phyloP scores from a whole-genome alignment of 1,284 basidiomycete genomes.

The Cerrena zonata region DNA sequence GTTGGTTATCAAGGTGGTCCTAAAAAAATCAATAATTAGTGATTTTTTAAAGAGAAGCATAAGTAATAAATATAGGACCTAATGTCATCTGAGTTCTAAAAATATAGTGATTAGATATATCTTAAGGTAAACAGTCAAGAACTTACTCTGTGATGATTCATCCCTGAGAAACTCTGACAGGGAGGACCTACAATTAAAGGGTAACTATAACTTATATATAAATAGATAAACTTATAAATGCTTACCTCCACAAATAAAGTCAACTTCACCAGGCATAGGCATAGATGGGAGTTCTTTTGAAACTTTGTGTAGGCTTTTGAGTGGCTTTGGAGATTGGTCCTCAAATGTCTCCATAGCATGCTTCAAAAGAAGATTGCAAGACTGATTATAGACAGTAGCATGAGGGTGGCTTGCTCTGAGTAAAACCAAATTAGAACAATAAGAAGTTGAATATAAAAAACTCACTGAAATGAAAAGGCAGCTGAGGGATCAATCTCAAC shows the following conservation, averaged over 20 bases:
- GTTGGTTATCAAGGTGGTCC: constrained; percentile 58
- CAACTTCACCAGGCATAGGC: constrained; percentile 55
- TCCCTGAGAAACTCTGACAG: constrained; percentile 61
- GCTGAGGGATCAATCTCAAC: constrained; percentile 61
- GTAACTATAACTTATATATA: not conserved
- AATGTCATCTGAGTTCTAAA: constrained; percentile 52
- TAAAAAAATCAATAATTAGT: constrained; percentile 20
- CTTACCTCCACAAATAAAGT: constrained; percentile 66
- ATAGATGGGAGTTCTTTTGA: constrained; percentile 36
- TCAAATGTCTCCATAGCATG: constrained; percentile 47
- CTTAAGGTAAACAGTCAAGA: not conserved
- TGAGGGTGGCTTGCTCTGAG: constrained; percentile 53
- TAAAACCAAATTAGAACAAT: constrained; percentile 9
- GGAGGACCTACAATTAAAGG: constrained; percentile 48
- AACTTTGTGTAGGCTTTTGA: constrained; percentile 31
- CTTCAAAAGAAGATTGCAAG: constrained; percentile 52
- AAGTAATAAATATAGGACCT: constrained; percentile 35
- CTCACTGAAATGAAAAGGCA: constrained; percentile 53
- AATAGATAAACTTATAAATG: not conserved
- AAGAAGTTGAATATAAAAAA: constrained; percentile 6
- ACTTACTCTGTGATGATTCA: constrained; percentile 53
- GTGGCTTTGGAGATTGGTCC: constrained; percentile 32
- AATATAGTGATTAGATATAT: constrained; percentile 2
- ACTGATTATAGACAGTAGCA: constrained; percentile 57
- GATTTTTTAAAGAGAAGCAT: not conserved